Evolutionary conservation across 495 filamentous ascomycete genomes (phyloP), one percentile per base, ranked within the genome.

Genomic region (Penicillium cosmopolitanum): DNA sequence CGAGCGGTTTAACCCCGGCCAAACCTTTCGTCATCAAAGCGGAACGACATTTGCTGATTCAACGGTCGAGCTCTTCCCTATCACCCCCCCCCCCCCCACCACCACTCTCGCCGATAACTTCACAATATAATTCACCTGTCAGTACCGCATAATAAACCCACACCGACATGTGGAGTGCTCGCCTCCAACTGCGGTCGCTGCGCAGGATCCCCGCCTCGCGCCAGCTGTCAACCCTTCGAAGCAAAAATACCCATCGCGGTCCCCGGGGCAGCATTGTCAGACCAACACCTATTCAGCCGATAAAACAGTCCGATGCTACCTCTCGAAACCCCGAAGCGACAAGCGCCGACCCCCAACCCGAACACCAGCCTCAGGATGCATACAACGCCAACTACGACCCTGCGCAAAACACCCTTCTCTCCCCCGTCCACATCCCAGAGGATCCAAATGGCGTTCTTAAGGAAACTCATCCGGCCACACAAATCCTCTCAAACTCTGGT

Each of bases 361-460:
- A 48, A 21, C 21, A 28, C 15, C 46, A 64, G 12, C 34, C 63
- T 28, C 60, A 63, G 47, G 56, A 67, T 55, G 35, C 61, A 12
- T 34, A 42, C 10, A 65, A 57, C 42, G 21, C 66, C 9, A 62
- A 73, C 50, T 77, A 77, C 55, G 70, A 81, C 35, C 73, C 77
- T 9, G 55, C 75, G 53, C 63, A 77, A 50, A 84, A 83, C 56
- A 80, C 73, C 11, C 75, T 84, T 3, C 74, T 84, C 34, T 67
- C 80, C 3, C 79, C 81, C 6, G 77, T 89, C 23, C 71, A 86
- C 63, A 77, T 89, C 16, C 87, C 86, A 23, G 81, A 87, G 71
- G 85, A 89, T 57, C 82, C 85, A 7, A 67, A 84, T 77, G 82
- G 73, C 50, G 82, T 89, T 1, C 80, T 90, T 50, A 86, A 83